phyloP scores from a whole-genome alignment of 768 basidiomycete species.

The Auricularia heimuer region DNA sequence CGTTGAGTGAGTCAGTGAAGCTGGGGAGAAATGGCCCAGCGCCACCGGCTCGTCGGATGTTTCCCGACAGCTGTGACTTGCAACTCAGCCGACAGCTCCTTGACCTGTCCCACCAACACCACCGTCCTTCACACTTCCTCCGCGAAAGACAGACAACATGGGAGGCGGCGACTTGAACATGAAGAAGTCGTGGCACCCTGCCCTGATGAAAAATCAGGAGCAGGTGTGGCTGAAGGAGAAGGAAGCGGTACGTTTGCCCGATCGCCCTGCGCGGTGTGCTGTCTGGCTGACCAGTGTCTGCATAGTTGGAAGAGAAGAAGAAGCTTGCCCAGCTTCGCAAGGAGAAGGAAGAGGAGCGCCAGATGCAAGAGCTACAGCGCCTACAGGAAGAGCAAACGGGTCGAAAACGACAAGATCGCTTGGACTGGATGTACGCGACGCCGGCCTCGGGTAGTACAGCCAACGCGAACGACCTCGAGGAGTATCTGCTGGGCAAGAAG shows the following conservation, averaged over 20 bases:
- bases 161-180: slow-evolving; percentile 98
- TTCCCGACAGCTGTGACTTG: too few relatives aligned
- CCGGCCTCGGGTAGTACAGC: slow-evolving; percentile 83
- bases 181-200: slow-evolving; percentile 99
- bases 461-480: slow-evolving; percentile 88
- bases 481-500: slow-evolving; percentile 95
- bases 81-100: too few relatives aligned
- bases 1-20: too few relatives aligned
- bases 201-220: slow-evolving; percentile 97
- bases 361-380: slow-evolving; percentile 90
- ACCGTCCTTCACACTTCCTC: too few relatives aligned
- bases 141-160: slow-evolving; percentile 49
- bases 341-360: slow-evolving; percentile 95
- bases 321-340: slow-evolving; percentile 93
- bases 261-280: slow-evolving; percentile 1
- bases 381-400: slow-evolving; percentile 94
- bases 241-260: slow-evolving; percentile 60
- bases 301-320: slow-evolving; percentile 95
- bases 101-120: too few relatives aligned
- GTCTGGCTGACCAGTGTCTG: slow-evolving; percentile 11
- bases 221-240: slow-evolving; percentile 99
- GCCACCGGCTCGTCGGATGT: too few relatives aligned
- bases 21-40: too few relatives aligned
- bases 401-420: slow-evolving; percentile 83
- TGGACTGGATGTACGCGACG: slow-evolving; percentile 99